phyloP scores from a whole-genome alignment of 805 yeast species.

The Scheffersomyces ergatensis region DNA sequence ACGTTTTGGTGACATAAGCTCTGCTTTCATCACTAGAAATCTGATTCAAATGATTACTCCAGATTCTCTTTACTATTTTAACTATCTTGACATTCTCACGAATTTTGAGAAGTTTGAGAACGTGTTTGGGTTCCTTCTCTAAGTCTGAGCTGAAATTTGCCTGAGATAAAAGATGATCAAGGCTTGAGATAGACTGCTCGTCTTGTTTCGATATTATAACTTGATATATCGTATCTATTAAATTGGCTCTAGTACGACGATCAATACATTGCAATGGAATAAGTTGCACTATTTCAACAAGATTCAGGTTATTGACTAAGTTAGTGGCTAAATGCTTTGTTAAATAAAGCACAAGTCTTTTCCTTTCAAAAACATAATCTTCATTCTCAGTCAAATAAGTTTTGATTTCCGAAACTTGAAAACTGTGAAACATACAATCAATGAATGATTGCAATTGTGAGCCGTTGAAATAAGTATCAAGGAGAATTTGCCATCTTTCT shows the following conservation, averaged over 20 bases:
- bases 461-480: background rate
- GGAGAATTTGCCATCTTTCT: slow-evolving; percentile 55
- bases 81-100: background rate
- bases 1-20: slow-evolving; percentile 16
- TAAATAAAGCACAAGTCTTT: background rate
- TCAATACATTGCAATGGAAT: background rate
- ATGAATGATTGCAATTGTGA: background rate
- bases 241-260: background rate
- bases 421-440: background rate
- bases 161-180: slow-evolving; percentile 36
- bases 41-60: slow-evolving; percentile 42
- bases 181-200: background rate
- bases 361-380: background rate
- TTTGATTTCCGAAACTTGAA: background rate
- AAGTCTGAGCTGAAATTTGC: slow-evolving; percentile 56
- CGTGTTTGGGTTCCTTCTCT: slow-evolving; percentile 38
- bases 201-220: background rate
- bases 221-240: background rate
- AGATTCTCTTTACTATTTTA: slow-evolving; percentile 32
- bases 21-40: slow-evolving; percentile 21
- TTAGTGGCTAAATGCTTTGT: background rate
- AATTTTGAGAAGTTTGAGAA: slow-evolving; percentile 14
- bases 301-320: background rate
- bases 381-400: background rate
- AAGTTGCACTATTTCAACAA: background rate